phyloP scores from a whole-genome alignment of 2,329 filamentous ascomycete genomes.

The Cryphonectria radicalis region DNA sequence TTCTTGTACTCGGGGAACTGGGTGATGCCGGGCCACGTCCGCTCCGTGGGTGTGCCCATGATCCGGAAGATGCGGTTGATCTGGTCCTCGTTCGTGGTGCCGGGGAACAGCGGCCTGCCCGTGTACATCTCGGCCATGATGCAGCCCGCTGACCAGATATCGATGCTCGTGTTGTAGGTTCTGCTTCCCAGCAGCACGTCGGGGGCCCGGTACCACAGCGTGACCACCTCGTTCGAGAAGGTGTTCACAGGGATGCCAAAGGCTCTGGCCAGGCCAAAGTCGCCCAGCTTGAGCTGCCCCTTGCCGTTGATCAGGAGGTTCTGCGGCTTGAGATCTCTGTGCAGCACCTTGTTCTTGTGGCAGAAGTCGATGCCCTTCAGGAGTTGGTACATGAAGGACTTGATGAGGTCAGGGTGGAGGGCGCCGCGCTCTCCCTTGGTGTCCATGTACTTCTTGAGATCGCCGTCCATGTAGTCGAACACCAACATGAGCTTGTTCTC shows the following conservation, averaged over 20 bases:
- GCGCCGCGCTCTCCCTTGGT: conserved; percentile 86
- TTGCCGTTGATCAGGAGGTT: conserved; percentile 95
- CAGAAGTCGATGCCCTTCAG: conserved; percentile 96
- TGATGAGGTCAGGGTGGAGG: conserved; percentile 87
- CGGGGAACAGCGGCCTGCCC: conserved; percentile 90
- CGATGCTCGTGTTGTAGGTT: conserved; percentile 99
- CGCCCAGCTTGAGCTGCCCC: conserved; percentile 87
- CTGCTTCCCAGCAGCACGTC: conserved; percentile 92
- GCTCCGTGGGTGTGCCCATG: conserved; percentile 96
- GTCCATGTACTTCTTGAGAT: conserved; percentile 99
- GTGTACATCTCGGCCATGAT: conserved; percentile 99
- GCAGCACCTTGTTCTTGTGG: conserved; percentile 94
- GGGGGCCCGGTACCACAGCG: conserved; percentile 95
- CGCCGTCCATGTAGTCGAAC: conserved; percentile 98
- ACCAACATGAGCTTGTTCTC: conserved; percentile 99
- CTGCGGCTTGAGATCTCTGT: conserved; percentile 94
- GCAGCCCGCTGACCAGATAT: conserved; percentile 98
- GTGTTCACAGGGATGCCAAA: conserved; percentile 98
- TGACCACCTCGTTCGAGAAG: conserved; percentile 97
- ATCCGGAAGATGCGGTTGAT: conserved; percentile 96
- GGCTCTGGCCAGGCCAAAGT: conserved; percentile 91
- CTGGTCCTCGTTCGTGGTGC: conserved; percentile 98
- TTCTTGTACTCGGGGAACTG: conserved; percentile 98
- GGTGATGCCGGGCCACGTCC: conserved; percentile 93
- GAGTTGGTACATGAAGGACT: conserved; percentile 99